Base-by-base conservation (phyloP, 1,139 yeast genomes). In the Zygoascus meyerae region DNA sequence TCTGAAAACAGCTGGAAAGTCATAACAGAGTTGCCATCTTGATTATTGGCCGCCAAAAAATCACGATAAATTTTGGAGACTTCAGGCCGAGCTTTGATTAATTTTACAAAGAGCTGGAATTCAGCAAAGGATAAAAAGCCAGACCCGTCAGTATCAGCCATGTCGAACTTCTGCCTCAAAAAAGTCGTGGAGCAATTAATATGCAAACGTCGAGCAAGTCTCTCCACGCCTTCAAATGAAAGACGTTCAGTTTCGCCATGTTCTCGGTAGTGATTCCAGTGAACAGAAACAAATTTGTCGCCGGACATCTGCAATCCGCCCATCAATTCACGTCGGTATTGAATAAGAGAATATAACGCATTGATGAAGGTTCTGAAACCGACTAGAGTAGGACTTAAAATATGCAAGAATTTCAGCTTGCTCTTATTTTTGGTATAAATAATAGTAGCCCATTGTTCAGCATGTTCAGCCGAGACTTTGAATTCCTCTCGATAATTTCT, bases 401-500 rank as follows among this genome's bases (percentile, higher is more conserved):
- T 67, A 67, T 92, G 97, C 45, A 92, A 64, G 1, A 79, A 79
- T 52, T 83, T 82, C 47, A 78, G 67, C 50, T 77, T 53, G 55
- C 76, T 74, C 38, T 70, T 75, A 8, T 67, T 60, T 5, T 70
- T 67, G 18, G 63, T 68, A 60, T 86, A 90, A 11, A 86, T 78
- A 30, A 92, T 76, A 0, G 95, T 82, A 1, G 86, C 74, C 98
- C 98, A 92, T 15, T 78, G 69, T 11, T 72, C 69, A 42, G 80
- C 79, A 46, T 75, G 76, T 43, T 83, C 89, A 41, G 78, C 70
- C 1, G 90, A 77, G 1, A 89, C 75, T 41, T 83, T 82, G 53
- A 86, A 75, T 62, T 86, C 95, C 59, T 90, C 96, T 50, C 95
- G 70, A 60, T 87, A 90, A 53, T 85, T 84, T 26, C 77, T 73